A percentile compares a stretch with the other conserved stretches of the same genome.
Conservation (phyloP, 805 yeast species). For the Kluyveromyces siamensis region DNA sequence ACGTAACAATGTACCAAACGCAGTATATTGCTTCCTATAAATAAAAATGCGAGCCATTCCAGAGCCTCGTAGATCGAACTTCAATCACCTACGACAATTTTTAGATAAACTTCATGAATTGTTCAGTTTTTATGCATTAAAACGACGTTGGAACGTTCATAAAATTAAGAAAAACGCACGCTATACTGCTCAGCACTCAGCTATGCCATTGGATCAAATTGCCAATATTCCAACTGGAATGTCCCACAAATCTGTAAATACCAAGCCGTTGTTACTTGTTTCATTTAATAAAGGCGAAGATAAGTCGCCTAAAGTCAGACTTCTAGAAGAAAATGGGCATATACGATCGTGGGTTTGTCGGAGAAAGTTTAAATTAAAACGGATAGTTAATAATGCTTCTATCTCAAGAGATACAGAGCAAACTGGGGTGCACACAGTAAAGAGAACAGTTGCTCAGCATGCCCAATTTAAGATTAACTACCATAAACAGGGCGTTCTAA, state of each 20-base stretch:
- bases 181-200: constrained; percentile 11
- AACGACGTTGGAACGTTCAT: constrained; percentile 20
- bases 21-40: background rate
- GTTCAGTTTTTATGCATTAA: constrained; percentile 12
- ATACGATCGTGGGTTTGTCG: constrained; percentile 16
- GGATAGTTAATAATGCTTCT: constrained; percentile 9
- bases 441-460: constrained; percentile 13
- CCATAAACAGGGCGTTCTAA: constrained; percentile 20
- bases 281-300: constrained; percentile 22
- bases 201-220: constrained; percentile 18
- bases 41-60: constrained; percentile 28
- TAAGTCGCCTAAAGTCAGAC: constrained; percentile 18
- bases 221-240: constrained; percentile 16
- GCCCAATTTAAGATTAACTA: constrained; percentile 25
- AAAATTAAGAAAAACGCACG: constrained; percentile 10
- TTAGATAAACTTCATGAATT: constrained; percentile 10
- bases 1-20: no score
- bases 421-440: constrained; percentile 11
- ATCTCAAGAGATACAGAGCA: constrained; percentile 11
- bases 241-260: constrained; percentile 7
- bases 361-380: constrained; percentile 19
- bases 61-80: constrained; percentile 20
- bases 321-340: constrained; percentile 17
- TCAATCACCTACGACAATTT: constrained; percentile 11
- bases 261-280: constrained; percentile 25